Conservation (phyloP, 225 moss, liverwort and hornwort species). For the Physcomitrellopsis africana region DNA sequence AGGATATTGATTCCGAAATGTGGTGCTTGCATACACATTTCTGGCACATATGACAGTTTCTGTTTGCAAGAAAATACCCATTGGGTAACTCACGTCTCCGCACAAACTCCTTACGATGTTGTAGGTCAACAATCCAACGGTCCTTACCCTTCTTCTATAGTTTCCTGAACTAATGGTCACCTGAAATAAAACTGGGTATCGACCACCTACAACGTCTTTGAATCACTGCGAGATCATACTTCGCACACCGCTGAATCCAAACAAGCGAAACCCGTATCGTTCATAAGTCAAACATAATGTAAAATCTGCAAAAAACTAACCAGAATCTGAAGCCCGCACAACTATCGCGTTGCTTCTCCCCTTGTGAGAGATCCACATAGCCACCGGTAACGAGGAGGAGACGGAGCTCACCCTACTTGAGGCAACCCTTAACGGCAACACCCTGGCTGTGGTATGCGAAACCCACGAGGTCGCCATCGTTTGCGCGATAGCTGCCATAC, state of each 20-base stretch:
- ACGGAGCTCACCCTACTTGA: neutral
- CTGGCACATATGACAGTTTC: neutral
- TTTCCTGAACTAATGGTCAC: neutral
- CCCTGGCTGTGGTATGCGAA: slow-evolving; percentile 7
- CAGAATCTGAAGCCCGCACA: slow-evolving; percentile 30
- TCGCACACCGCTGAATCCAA: neutral
- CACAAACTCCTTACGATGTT: neutral
- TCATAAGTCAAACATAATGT: neutral
- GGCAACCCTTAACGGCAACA: neutral
- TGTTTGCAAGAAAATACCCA: neutral
- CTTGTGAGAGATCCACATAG: slow-evolving; percentile 20
- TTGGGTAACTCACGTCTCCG: neutral
- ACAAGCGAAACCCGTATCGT: neutral
- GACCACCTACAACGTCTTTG: neutral
- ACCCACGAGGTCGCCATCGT: slow-evolving; percentile 27
- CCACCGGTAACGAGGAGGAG: slow-evolving; percentile 1
- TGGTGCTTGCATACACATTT: neutral
- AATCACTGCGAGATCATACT: neutral
- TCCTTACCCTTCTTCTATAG: neutral
- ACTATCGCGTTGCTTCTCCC: neutral
- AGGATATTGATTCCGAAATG: neutral
- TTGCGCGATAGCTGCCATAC: slow-evolving; percentile 24
- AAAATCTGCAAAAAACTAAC: neutral
- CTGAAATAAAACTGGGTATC: neutral
- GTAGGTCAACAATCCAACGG: neutral